Evolutionary conservation across 2,329 filamentous ascomycete species (phyloP), one percentile per base, ranked within the genome.

Genomic region (Fusarium ambrosium): DNA sequence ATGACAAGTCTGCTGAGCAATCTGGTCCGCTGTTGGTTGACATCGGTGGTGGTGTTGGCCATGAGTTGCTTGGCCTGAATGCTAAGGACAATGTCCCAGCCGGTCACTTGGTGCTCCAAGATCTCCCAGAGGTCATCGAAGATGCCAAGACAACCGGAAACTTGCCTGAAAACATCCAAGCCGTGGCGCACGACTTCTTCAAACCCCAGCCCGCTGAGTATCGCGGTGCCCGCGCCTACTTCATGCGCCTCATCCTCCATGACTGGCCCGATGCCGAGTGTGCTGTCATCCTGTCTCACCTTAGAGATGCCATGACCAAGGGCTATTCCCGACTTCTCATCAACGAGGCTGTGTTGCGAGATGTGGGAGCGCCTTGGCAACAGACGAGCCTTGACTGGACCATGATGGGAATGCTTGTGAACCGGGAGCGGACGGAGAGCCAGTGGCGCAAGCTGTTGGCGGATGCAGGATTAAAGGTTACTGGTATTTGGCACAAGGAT

Each of bases 201-300:
- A 58, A 63, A n/a, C 72, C 75, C 1, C 76, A 81, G 56, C 74
- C 75, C 4, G 45, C 41, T 1, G 64, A 69, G 18, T 72, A 66
- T n/a, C 55, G 74, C 14, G 79, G 72, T 8, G 86, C 83, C 1
- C 79, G 83, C 24, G 79, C 85, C 14, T 88, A 87, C 73, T 79
- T 87, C 59, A 80, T 88, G 68, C 84, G 84, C 13, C 80, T 82
- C 68, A 86, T 88, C 39, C 77, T 89, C 7, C 87, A 88, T 72
- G 85, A 88, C 78, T 88, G 86, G 86, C 81, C 84, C 0, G 83
- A 87, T 48, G 77, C 78, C 4, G 77, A 85, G 24, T 76, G 79
- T 1, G 69, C 75, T 13, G 64, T 69, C 16, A 86, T 86, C 37
- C 72, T 83, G 2, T 41, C 59, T 6, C 61, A 74, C 27, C 37